Conservation (phyloP, 2,329 filamentous ascomycete genomes). For the Gaeumannomyces sp. region DNA sequence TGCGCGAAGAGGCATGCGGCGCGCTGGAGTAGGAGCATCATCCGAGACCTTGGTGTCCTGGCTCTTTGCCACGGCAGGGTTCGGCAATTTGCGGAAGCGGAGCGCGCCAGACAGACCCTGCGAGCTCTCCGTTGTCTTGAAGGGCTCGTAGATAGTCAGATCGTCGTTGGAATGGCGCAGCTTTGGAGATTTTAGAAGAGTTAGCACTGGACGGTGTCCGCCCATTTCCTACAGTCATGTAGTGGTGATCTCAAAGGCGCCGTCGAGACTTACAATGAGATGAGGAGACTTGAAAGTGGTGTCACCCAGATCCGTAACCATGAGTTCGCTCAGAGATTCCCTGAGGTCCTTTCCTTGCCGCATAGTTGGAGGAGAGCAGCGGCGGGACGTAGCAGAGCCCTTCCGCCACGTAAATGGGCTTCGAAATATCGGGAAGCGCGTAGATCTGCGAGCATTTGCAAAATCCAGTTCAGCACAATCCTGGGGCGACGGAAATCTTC, state of each 20-base stretch:
- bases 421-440: conserved; percentile 64
- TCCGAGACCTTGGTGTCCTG: conserved; percentile 36
- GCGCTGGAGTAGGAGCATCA: conserved; percentile 38
- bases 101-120: conserved; percentile 50
- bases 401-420: conserved; percentile 67
- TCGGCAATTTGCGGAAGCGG: conserved; percentile 70
- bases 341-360: conserved; percentile 66
- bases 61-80: conserved; percentile 58
- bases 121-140: conserved; percentile 39
- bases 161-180: conserved; percentile 76
- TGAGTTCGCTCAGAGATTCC: conserved; percentile 69
- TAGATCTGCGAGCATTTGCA: conserved; percentile 55
- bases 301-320: conserved; percentile 83
- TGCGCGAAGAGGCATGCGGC: conserved; percentile 44
- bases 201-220: conserved; percentile 10
- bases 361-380: conserved; percentile 65
- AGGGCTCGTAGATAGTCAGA: conserved; percentile 80
- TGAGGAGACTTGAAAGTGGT: conserved; percentile 64
- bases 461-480: neutral
- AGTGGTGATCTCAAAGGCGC: neutral
- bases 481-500: neutral
- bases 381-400: conserved; percentile 73
- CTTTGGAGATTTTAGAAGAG: conserved; percentile 38
- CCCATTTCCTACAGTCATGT: neutral
- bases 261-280: conserved; percentile 60